Conservation (phyloP, 2,329 filamentous ascomycete genomes). For the Exophiala viscosa region DNA sequence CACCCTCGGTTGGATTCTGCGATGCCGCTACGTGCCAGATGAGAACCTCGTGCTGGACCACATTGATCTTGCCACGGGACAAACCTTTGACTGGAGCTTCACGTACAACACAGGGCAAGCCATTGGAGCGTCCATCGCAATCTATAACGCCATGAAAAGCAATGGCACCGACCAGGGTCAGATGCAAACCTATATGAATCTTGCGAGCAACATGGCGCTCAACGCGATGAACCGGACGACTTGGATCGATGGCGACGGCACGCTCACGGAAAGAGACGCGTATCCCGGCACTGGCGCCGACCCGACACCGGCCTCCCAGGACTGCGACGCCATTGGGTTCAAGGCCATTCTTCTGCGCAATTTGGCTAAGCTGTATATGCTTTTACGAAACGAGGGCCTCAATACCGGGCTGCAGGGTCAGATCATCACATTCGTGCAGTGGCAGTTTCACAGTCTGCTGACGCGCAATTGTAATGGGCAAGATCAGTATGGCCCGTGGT, state of each 20-base stretch:
- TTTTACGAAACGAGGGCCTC: conserved; percentile 2
- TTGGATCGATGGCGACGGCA: conserved; percentile 21
- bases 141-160: conserved; percentile 13
- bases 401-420: conserved; percentile 6
- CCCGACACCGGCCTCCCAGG: conserved; percentile 8
- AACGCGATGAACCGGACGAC: conserved; percentile 13
- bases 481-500: conserved; percentile 22
- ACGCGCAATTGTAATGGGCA: conserved; percentile 13
- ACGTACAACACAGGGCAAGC: conserved; percentile 25
- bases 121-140: conserved; percentile 17
- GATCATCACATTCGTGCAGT: conserved; percentile 11
- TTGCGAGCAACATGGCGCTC: conserved; percentile 17
- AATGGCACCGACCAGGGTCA: neutral
- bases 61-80: conserved; percentile 12
- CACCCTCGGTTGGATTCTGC: conserved; percentile 17
- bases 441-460: conserved; percentile 15
- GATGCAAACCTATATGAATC: conserved; percentile 8
- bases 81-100: conserved; percentile 19
- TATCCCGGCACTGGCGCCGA: conserved; percentile 13
- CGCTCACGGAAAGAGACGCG: conserved; percentile 16
- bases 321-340: conserved; percentile 23
- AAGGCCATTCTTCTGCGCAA: conserved; percentile 20
- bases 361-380: conserved; percentile 17
- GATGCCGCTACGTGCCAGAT: conserved; percentile 9
- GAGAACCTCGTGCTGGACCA: conserved; percentile 17